Percentiles rank a stretch among this genome's conserved stretches.
These are phyloP conservation scores for Gnetum montanum DNA, from an alignment of 75 land plant species.

Conservation along the genomic window DNA sequence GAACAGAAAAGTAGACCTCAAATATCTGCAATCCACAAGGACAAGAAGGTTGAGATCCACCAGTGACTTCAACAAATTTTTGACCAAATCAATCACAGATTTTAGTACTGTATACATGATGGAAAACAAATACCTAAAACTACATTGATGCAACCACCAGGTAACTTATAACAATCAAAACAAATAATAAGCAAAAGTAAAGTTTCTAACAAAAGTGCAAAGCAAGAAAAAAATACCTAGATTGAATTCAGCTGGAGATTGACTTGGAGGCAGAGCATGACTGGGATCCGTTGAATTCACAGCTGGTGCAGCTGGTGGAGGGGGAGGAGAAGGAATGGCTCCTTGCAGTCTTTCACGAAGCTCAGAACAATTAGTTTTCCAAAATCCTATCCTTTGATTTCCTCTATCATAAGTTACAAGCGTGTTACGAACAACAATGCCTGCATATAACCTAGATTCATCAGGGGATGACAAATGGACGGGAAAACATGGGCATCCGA, in stretches of 20 bases:
- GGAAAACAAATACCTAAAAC: too few species aligned
- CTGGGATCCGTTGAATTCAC: background rate
- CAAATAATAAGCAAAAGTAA: background rate
- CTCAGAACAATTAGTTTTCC: constrained; percentile 88
- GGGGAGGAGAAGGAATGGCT: constrained; percentile 28
- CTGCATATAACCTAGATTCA: constrained; percentile 22
- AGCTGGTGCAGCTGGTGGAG: background rate
- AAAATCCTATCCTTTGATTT: constrained; percentile 77
- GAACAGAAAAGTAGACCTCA: too few species aligned
- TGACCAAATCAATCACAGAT: too few species aligned
- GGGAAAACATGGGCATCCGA: too few species aligned
- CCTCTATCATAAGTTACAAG: constrained; percentile 92
- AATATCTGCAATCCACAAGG: too few species aligned
- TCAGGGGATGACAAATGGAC: too few species aligned
- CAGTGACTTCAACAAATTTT: too few species aligned
- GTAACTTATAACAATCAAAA: background rate
- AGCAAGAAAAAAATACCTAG: too few species aligned
- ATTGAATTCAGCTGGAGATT: background rate
- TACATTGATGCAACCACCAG: background rate
- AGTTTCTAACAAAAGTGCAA: background rate
- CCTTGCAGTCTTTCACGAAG: constrained; percentile 61
- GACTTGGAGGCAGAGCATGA: background rate
- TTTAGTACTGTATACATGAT: too few species aligned
- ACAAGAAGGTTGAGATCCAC: too few species aligned
- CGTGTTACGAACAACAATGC: constrained; percentile 91